A percentile compares a stretch with the other conserved stretches of the same genome.
These are phyloP conservation scores for Didymellaceae sp. DNA, from an alignment of 2,329 filamentous ascomycete species.

Conservation along the genomic window DNA sequence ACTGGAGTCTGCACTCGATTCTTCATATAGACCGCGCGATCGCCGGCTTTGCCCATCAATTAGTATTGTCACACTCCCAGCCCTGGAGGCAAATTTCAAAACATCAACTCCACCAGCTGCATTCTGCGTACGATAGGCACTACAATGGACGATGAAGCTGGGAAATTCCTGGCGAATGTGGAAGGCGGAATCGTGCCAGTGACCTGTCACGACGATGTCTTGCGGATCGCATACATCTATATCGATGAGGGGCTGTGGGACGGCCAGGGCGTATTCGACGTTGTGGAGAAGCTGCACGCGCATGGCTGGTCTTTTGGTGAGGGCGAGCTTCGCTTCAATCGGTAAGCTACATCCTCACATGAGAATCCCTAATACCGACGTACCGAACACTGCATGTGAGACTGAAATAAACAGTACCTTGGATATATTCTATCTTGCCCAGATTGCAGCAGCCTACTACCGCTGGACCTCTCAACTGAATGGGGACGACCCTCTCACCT, in stretches of 20 bases:
- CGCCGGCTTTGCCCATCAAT: neutral
- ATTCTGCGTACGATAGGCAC: constrained; percentile 18
- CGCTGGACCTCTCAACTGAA: constrained; percentile 12
- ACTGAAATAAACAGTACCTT: constrained; percentile 19
- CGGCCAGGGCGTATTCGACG: constrained; percentile 17
- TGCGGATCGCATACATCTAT: constrained; percentile 22
- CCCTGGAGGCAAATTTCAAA: constrained; percentile 6
- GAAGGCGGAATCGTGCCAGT: constrained; percentile 19
- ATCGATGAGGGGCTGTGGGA: constrained; percentile 16
- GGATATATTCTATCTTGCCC: constrained; percentile 19
- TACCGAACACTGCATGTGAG: constrained; percentile 15
- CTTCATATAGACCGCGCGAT: neutral
- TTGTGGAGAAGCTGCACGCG: constrained; percentile 17
- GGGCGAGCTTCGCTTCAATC: constrained; percentile 18
- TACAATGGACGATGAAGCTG: constrained; percentile 17
- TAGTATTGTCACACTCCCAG: constrained; percentile 3
- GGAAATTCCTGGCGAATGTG: constrained; percentile 17
- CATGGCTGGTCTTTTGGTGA: constrained; percentile 20
- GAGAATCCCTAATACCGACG: constrained; percentile 7
- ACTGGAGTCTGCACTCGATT: too few relatives aligned
- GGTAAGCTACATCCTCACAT: constrained; percentile 17
- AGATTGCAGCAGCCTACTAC: constrained; percentile 19
- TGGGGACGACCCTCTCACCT: constrained; percentile 10
- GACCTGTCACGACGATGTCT: constrained; percentile 19
- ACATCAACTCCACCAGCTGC: constrained; percentile 16